Conservation (phyloP, 2,329 filamentous ascomycete species). For the Penicillium sp. region DNA sequence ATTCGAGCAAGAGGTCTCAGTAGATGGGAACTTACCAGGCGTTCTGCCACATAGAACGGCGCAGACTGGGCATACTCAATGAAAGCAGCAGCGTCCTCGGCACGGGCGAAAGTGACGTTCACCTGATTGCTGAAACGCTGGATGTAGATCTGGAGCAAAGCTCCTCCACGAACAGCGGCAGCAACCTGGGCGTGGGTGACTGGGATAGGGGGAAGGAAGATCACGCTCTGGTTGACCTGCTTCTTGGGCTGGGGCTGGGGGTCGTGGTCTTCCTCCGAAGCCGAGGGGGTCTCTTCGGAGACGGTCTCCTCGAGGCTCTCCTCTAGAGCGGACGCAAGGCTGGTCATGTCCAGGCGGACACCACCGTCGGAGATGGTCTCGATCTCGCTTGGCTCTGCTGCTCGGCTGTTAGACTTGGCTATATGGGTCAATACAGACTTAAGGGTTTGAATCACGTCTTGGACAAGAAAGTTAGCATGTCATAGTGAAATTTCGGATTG, state of each 20-base stretch:
- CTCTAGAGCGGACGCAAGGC: not conserved
- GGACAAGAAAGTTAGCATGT: not conserved
- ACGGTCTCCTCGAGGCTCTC: not conserved
- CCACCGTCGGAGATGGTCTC: not conserved
- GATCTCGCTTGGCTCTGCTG: not conserved
- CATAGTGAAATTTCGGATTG: not conserved
- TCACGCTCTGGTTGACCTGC: not conserved
- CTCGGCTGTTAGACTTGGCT: not conserved
- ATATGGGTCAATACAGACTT: too few species aligned
- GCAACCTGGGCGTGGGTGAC: constrained; percentile 1
- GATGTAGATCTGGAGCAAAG: not conserved
- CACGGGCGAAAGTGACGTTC: not conserved
- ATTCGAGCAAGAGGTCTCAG: not conserved
- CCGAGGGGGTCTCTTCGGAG: not conserved
- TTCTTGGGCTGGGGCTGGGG: not conserved
- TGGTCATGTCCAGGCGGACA: not conserved
- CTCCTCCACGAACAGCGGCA: not conserved
- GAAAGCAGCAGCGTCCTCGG: not conserved
- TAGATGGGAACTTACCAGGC: not conserved
- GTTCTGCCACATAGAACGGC: not conserved
- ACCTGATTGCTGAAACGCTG: not conserved
- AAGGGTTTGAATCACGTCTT: not conserved
- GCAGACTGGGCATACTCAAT: not conserved
- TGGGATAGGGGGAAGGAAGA: not conserved
- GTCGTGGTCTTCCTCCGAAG: not conserved